These are phyloP conservation scores for Melampsora abietis-canadensis DNA, from an alignment of 1,284 basidiomycete species.

Conservation along the genomic window DNA sequence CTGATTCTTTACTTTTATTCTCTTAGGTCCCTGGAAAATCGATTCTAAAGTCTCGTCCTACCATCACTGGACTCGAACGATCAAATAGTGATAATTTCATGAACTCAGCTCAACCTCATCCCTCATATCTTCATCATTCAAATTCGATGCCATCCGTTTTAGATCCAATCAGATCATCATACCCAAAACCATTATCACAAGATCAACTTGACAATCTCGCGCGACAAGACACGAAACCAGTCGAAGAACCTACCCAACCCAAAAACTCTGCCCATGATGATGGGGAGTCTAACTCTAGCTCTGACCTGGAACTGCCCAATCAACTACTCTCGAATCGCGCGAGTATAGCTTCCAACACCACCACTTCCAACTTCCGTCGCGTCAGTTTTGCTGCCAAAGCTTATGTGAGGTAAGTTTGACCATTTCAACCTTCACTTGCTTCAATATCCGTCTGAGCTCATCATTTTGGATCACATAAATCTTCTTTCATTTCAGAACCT, in stretches of 20 bases:
- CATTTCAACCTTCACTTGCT: not conserved
- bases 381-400: constrained; percentile 43
- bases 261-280: constrained; percentile 6
- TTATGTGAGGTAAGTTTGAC: constrained; percentile 25
- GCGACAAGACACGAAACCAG: not conserved
- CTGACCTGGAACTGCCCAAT: constrained; percentile 22
- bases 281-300: constrained; percentile 12
- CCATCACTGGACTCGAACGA: constrained; percentile 36
- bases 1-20: not conserved
- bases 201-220: not conserved
- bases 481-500: constrained; percentile 11
- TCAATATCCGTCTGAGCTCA: not conserved
- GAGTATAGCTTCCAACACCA: constrained; percentile 29
- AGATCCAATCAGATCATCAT: not conserved
- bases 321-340: constrained; percentile 3
- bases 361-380: constrained; percentile 13
- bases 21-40: constrained; percentile 40
- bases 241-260: constrained; percentile 2
- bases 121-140: not conserved
- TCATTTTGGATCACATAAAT: not conserved
- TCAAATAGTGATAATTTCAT: constrained; percentile 30
- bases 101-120: not conserved
- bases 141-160: not conserved
- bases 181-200: not conserved
- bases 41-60: constrained; percentile 40